A percentile compares a stretch with the other conserved stretches of the same genome.
phyloP scores from a whole-genome alignment of 176 grass and related monocot species.

The Hyparrhenia diplandra region DNA sequence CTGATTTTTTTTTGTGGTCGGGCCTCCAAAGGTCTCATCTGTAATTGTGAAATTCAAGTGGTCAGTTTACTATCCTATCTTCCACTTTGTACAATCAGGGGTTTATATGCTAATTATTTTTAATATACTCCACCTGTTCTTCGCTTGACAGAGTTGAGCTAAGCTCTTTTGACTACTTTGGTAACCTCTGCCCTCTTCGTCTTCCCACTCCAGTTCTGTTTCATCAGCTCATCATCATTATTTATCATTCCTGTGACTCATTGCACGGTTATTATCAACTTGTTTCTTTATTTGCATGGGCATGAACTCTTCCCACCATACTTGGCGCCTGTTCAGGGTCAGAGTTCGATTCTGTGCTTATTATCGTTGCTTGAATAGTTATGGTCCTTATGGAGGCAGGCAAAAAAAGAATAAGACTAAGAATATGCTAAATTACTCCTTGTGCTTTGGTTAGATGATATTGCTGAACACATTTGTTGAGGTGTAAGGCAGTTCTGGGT shows the following conservation, averaged over 20 bases:
- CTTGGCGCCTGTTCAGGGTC: neutral
- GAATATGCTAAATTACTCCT: neutral
- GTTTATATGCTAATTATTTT: neutral
- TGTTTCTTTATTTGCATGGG: neutral
- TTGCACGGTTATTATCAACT: neutral
- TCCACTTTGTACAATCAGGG: neutral
- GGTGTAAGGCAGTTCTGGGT: neutral
- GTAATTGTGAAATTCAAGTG: conserved; percentile 25
- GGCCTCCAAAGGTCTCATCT: conserved; percentile 16
- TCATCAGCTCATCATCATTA: neutral
- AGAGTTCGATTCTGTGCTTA: neutral
- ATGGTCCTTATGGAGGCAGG: neutral
- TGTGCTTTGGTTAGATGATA: neutral
- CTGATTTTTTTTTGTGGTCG: conserved; percentile 24
- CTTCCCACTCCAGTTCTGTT: neutral
- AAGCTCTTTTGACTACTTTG: neutral
- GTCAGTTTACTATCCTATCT: conserved; percentile 42
- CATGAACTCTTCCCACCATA: neutral
- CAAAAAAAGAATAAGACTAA: neutral
- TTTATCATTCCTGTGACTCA: neutral
- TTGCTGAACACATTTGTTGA: neutral
- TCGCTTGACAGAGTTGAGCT: neutral
- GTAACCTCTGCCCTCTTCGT: neutral
- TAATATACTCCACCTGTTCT: neutral
- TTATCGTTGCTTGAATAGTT: neutral